Percentiles rank a stretch among this genome's conserved stretches.
Evolutionary conservation across 257 asterid species (phyloP).

Genomic region (Mentha longifolia): DNA sequence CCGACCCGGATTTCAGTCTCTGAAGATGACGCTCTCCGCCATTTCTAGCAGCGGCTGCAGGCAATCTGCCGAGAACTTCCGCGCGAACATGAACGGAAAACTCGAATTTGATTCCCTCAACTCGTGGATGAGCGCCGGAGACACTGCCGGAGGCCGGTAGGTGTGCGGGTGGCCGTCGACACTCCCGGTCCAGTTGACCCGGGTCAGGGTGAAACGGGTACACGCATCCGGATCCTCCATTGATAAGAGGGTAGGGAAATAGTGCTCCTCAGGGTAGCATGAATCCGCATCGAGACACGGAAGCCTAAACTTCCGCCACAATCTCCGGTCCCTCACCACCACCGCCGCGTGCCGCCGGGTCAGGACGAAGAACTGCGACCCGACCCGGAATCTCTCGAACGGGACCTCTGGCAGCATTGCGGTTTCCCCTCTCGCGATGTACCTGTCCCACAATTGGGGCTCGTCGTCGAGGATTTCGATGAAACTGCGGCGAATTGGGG

Average conservation of each 20-base stretch:
- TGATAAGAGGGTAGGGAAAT: constrained; percentile 72
- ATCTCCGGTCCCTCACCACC: constrained; percentile 51
- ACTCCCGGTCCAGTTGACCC: constrained; percentile 76
- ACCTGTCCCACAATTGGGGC: constrained; percentile 58
- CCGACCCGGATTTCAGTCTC: constrained; percentile 45
- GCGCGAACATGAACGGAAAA: constrained; percentile 60
- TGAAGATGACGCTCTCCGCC: constrained; percentile 58
- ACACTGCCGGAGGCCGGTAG: constrained; percentile 53
- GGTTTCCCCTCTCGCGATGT: constrained; percentile 58
- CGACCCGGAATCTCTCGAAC: constrained; percentile 58
- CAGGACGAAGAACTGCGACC: constrained; percentile 72
- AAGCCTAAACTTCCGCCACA: constrained; percentile 71
- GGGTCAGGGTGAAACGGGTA: constrained; percentile 60
- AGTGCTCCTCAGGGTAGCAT: constrained; percentile 85
- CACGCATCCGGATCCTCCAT: constrained; percentile 75
- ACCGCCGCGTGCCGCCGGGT: constrained; percentile 56
- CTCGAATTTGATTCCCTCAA: constrained; percentile 58
- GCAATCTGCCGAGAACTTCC: constrained; percentile 81
- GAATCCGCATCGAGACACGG: constrained; percentile 58
- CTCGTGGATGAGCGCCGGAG: constrained; percentile 49
- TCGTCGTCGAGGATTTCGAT: constrained; percentile 63
- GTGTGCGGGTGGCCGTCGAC: constrained; percentile 76
- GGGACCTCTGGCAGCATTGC: constrained; percentile 72
- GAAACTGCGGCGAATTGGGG: constrained; percentile 52
- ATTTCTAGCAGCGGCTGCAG: constrained; percentile 63